Evolutionary conservation across 208 protist species (phyloP), one percentile per base, ranked within the genome.

Genomic region (Zelonia costaricensis): DNA sequence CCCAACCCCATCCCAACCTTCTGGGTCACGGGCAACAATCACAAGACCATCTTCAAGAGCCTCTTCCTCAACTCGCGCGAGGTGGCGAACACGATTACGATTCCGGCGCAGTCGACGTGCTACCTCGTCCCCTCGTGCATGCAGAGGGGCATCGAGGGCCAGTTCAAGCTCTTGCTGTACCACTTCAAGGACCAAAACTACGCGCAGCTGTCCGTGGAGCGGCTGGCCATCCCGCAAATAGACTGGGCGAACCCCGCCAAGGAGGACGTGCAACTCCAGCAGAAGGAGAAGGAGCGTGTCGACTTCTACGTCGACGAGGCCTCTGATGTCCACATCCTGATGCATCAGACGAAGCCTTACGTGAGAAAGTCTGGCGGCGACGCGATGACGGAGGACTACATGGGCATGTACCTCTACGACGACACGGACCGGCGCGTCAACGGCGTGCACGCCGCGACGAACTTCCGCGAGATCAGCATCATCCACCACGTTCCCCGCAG

Each of bases 321-420:
- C 8, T 82, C 78, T 0, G 82, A 91, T 45, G 48, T 88, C 6
- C 87, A 91, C 56, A 81, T 94, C 49, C 71, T 94, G 1, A 18
- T 88, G 36, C 76, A 74, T 23, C 87, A 94, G 40, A 74, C 67
- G n/a, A 87, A 90, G 52, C 76, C 79, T 8, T 80, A 55, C 40
- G 54, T 69, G 9, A 69, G 55, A 25, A 68, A 76, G 25, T 69
- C 55, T 8, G 76, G 73, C 18, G 71, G 77, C 31, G 80, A 94
- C 62, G 78, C 82, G 22, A 94, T 89, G 84, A 78, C 78, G 13
- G 76, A 91, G 47, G 76, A 89, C 49, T 94, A 78, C 66, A 74
- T 91, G 64, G 87, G 87, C 43, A 80, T 90, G 74, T 94, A 94
- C 76, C 74, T 94, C 36, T 91, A 94, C 77, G 74, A 89, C 47